These are phyloP conservation scores for Xerocomus brunneocitrinus DNA, from an alignment of 768 basidiomycete genomes.

Conservation along the genomic window DNA sequence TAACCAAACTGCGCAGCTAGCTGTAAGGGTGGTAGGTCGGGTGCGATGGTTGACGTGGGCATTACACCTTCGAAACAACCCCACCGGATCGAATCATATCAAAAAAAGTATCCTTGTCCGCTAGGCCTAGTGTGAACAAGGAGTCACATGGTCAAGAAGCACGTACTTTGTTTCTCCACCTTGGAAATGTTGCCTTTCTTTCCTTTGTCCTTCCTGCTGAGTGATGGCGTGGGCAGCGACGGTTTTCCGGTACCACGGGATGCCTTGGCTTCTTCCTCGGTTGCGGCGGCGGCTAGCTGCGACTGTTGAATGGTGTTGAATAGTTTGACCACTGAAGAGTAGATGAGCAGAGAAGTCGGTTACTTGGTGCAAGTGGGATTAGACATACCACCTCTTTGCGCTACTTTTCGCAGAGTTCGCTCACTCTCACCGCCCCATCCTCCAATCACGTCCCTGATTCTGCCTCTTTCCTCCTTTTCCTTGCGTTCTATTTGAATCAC, in stretches of 20 bases:
- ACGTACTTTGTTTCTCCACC: slow-evolving; percentile 54
- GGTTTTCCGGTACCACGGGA: slow-evolving; percentile 70
- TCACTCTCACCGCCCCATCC: slow-evolving; percentile 89
- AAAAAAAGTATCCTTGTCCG: slow-evolving; percentile 74
- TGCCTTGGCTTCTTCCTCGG: slow-evolving; percentile 55
- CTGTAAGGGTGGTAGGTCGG: too few relatives aligned
- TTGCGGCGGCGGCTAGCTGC: slow-evolving; percentile 51
- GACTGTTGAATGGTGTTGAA: slow-evolving; percentile 87
- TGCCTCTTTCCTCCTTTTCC: slow-evolving; percentile 66
- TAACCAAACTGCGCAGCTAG: not conserved
- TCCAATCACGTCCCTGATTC: slow-evolving; percentile 68
- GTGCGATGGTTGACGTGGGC: not conserved
- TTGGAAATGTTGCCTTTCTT: slow-evolving; percentile 52
- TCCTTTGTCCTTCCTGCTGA: slow-evolving; percentile 44
- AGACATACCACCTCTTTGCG: slow-evolving; percentile 71
- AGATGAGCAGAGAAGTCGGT: not conserved
- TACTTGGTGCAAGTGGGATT: not conserved
- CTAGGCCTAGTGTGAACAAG: slow-evolving; percentile 36
- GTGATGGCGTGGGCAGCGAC: slow-evolving; percentile 59
- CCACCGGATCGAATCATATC: slow-evolving; percentile 80
- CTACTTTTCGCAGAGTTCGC: slow-evolving; percentile 74
- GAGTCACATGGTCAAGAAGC: slow-evolving; percentile 4
- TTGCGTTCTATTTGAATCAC: slow-evolving; percentile 67
- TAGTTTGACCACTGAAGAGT: slow-evolving; percentile 63
- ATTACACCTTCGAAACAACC: slow-evolving; percentile 64